phyloP scores from a whole-genome alignment of 179 eudicot genomes.

The Spinacia oleracea region DNA sequence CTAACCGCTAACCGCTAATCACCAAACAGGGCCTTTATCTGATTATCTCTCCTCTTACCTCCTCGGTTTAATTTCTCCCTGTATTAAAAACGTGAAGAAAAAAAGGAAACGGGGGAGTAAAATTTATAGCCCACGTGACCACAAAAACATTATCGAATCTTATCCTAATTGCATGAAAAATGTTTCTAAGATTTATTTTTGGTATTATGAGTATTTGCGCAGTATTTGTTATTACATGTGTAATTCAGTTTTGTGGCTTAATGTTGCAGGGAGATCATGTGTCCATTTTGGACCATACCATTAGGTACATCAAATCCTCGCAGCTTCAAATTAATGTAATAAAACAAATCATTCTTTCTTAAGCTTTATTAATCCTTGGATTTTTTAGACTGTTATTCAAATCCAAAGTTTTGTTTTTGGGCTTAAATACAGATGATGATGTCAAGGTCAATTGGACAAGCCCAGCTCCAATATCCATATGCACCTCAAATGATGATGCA shows the following conservation, averaged over 20 bases:
- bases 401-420: not conserved
- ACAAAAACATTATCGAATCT: too few relatives aligned
- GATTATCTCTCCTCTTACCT: too few relatives aligned
- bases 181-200: too few relatives aligned
- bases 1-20: too few relatives aligned
- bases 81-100: too few relatives aligned
- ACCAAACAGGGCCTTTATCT: too few relatives aligned
- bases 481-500: not conserved
- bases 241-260: not conserved
- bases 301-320: conserved; percentile 12
- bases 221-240: too few relatives aligned
- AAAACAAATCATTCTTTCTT: not conserved
- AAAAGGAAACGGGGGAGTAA: too few relatives aligned
- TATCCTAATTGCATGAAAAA: too few relatives aligned
- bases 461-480: not conserved
- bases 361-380: not conserved
- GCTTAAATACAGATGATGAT: not conserved
- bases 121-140: too few relatives aligned
- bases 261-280: conserved; percentile 8
- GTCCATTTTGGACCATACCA: not conserved
- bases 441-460: conserved; percentile 3
- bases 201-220: too few relatives aligned
- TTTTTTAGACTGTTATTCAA: not conserved
- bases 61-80: too few relatives aligned
- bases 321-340: conserved; percentile 13